phyloP scores from a whole-genome alignment of 257 asterid genomes.

The Nicotiana tomentosiformis region DNA sequence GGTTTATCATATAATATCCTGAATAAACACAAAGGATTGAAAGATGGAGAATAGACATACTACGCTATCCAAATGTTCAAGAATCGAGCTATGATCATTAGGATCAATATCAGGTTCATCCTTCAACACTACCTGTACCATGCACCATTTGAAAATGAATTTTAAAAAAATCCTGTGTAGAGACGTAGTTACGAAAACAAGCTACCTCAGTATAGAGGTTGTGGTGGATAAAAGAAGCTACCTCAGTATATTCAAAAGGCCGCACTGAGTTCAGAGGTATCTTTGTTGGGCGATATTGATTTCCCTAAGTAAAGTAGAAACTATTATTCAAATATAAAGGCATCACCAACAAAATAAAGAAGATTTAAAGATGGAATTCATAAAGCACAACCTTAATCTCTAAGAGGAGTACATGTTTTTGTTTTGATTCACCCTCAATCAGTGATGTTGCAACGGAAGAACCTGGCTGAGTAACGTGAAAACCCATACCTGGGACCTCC shows the following conservation, averaged over 20 bases:
- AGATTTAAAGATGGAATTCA: not conserved
- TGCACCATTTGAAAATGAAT: conserved; percentile 17
- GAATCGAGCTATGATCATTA: conserved; percentile 86
- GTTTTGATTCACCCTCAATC: conserved; percentile 97
- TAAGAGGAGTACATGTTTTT: conserved; percentile 88
- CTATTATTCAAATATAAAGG: conserved; percentile 16
- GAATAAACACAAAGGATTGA: conserved; percentile 15
- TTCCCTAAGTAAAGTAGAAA: conserved; percentile 46
- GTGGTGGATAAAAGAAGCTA: conserved; percentile 24
- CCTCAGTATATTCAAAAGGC: conserved; percentile 95
- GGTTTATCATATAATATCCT: conserved; percentile 5
- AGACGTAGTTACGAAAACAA: conserved; percentile 15
- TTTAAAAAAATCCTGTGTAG: conserved; percentile 11
- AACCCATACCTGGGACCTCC: conserved; percentile 99
- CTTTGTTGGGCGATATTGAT: conserved; percentile 93
- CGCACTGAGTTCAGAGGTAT: conserved; percentile 91
- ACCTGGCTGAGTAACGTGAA: conserved; percentile 98
- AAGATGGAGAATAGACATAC: conserved; percentile 31
- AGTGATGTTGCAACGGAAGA: conserved; percentile 97
- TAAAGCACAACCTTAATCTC: conserved; percentile 73
- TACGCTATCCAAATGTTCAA: conserved; percentile 91
- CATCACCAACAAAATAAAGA: not conserved
- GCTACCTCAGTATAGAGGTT: conserved; percentile 64
- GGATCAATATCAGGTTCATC: conserved; percentile 89
- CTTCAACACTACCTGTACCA: conserved; percentile 73